Conservation (phyloP, 805 yeast genomes). For the Kluyveromyces dobzhanskii region DNA sequence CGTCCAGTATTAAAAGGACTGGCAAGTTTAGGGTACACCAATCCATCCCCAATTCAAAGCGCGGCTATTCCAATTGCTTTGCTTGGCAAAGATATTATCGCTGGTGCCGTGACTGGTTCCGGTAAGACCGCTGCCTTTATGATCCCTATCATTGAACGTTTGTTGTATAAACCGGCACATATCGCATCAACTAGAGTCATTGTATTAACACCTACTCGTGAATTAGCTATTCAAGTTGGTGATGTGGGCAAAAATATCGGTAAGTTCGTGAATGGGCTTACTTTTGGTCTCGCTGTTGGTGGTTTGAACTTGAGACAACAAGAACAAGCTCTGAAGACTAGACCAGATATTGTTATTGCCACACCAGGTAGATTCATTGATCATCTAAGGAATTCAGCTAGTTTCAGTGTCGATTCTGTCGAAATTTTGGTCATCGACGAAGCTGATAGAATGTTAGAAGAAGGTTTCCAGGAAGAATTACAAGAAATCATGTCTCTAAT, state of each 20-base stretch:
- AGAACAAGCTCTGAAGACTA: slow-evolving; percentile 82
- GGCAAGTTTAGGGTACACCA: slow-evolving; percentile 69
- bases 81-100: slow-evolving; percentile 92
- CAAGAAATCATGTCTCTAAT: slow-evolving; percentile 80
- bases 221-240: slow-evolving; percentile 89
- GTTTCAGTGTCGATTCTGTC: slow-evolving; percentile 81
- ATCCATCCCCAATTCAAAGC: slow-evolving; percentile 90
- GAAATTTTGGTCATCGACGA: slow-evolving; percentile 93
- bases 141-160: slow-evolving; percentile 91
- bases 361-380: slow-evolving; percentile 99
- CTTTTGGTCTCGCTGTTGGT: slow-evolving; percentile 96
- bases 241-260: slow-evolving; percentile 88
- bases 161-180: slow-evolving; percentile 80
- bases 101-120: slow-evolving; percentile 99
- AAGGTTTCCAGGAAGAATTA: slow-evolving; percentile 94
- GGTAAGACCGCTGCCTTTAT: slow-evolving; percentile 99
- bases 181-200: slow-evolving; percentile 84
- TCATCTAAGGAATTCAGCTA: slow-evolving; percentile 90
- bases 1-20: slow-evolving; percentile 86
- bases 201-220: slow-evolving; percentile 93
- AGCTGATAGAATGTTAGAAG: slow-evolving; percentile 99
- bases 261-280: slow-evolving; percentile 61
- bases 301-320: slow-evolving; percentile 93
- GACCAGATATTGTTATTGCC: slow-evolving; percentile 96
- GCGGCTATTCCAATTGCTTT: slow-evolving; percentile 91